Conservation (phyloP, 805 yeast genomes). For the Wickerhamomyces ciferrii region DNA sequence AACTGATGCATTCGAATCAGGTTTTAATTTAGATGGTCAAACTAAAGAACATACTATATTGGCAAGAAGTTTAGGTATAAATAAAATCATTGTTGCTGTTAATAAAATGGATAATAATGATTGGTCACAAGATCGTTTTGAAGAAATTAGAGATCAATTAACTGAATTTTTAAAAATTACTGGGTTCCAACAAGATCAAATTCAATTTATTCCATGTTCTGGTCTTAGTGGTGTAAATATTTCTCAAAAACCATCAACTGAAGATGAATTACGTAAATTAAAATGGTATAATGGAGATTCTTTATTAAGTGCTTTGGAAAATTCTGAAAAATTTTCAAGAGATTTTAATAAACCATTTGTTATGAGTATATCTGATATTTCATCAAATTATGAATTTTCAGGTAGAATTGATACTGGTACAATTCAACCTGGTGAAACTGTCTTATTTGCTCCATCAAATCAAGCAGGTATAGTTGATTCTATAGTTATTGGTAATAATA, state of each 20-base stretch:
- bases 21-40: constrained; percentile 92
- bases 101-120: constrained; percentile 95
- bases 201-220: constrained; percentile 85
- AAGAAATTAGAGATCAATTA: constrained; percentile 73
- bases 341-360: constrained; percentile 86
- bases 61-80: constrained; percentile 87
- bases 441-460: constrained; percentile 86
- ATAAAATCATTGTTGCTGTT: constrained; percentile 82
- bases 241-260: constrained; percentile 76
- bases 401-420: constrained; percentile 93
- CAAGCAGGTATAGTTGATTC: constrained; percentile 88
- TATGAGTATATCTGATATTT: constrained; percentile 87
- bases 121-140: constrained; percentile 79
- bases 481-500: constrained; percentile 88
- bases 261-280: constrained; percentile 38
- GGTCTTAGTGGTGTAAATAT: constrained; percentile 92
- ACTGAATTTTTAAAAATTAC: constrained; percentile 79
- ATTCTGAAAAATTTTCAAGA: constrained; percentile 75
- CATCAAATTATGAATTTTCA: constrained; percentile 89
- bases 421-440: constrained; percentile 89
- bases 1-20: constrained; percentile 93
- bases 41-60: constrained; percentile 93
- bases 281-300: constrained; percentile 61
- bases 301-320: constrained; percentile 79
- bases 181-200: constrained; percentile 79